Evolutionary conservation across 2,329 filamentous ascomycete genomes (phyloP), one percentile per base, ranked within the genome.

Genomic region (Colletotrichum noveboracense): DNA sequence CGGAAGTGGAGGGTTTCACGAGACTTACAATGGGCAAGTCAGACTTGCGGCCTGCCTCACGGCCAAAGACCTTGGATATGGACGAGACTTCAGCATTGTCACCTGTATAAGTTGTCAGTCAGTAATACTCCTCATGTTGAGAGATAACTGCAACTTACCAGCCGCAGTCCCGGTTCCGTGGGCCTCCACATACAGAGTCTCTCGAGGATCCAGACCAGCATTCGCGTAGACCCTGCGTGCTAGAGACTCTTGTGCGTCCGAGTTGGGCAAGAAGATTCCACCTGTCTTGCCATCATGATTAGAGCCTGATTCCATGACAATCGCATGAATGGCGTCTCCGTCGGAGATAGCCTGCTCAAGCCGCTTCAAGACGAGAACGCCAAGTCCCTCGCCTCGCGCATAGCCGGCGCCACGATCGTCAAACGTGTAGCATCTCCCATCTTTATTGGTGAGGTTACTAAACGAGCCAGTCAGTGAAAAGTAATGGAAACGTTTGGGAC

Each of bases 281-380:
- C 83, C 85, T 3, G 82, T 82, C 4, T 78, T 82, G 3, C 86
- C 85, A 75, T 89, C 86, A 21, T 79, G 78, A 71, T 86, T 86
- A n/a, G 79, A 69, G 2, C 74, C 82, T 3, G 81, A 82, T 8
- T 78, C 81, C 7, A 82, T 79, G 55, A 87, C 83, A 9, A 86
- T 77, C 8, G 81, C 80, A 8, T 81, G 79, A 43, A 85, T 83
- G 0, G 81, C 80, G 77, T 89, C 86, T 13, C 84, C 83, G 52
- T 86, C 86, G 10, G 78, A 77, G 6, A 89, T 72, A 4, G 88
- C 88, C 68, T 85, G 82, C 4, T 80, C 79, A 1, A 89, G 78
- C 0, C 79, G 83, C 79, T 89, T 89, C 6, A 90, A 71, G 6
- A 88, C 65, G 6, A 89, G 70, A n/a, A 84, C 28, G 14, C n/a